phyloP scores from a whole-genome alignment of 169 alveolate species.

The Plasmodium inui region DNA sequence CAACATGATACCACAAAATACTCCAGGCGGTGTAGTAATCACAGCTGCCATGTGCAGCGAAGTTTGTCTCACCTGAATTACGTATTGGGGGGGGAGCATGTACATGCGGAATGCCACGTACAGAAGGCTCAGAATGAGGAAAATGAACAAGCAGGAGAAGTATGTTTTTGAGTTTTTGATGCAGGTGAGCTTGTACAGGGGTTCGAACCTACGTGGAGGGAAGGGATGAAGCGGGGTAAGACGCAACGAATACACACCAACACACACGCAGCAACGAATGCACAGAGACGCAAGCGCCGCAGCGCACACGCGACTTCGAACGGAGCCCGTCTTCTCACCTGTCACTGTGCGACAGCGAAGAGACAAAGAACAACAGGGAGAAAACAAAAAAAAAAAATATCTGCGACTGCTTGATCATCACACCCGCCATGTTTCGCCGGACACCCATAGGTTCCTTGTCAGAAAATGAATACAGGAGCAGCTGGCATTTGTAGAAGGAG shows the following conservation, averaged over 20 bases:
- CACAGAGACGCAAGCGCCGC: too few species aligned
- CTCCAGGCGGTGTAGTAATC: too few species aligned
- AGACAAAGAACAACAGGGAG: slow-evolving; percentile 49
- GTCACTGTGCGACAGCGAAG: slow-evolving; percentile 52
- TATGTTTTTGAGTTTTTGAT: slow-evolving; percentile 44
- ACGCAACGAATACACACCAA: background rate
- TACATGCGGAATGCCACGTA: slow-evolving; percentile 19
- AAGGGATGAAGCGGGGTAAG: background rate
- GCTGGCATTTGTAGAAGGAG: slow-evolving; percentile 53
- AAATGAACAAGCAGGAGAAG: slow-evolving; percentile 35
- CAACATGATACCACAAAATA: too few species aligned
- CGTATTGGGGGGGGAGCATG: slow-evolving; percentile 26
- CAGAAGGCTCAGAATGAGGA: slow-evolving; percentile 34
- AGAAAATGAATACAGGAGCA: background rate
- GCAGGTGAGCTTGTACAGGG: slow-evolving; percentile 26
- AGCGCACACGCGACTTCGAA: background rate
- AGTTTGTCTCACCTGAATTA: slow-evolving; percentile 10
- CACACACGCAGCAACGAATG: too few species aligned
- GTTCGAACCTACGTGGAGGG: slow-evolving; percentile 18
- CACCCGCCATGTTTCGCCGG: slow-evolving; percentile 6
- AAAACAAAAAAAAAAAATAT: slow-evolving; percentile 45
- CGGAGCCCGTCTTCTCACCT: background rate
- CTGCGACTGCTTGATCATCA: slow-evolving; percentile 35
- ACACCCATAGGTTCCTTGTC: background rate
- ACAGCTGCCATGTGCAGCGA: too few species aligned